These are phyloP conservation scores for Phytophthora nicotianae DNA, from an alignment of 352 stramenopile species.

Conservation along the genomic window DNA sequence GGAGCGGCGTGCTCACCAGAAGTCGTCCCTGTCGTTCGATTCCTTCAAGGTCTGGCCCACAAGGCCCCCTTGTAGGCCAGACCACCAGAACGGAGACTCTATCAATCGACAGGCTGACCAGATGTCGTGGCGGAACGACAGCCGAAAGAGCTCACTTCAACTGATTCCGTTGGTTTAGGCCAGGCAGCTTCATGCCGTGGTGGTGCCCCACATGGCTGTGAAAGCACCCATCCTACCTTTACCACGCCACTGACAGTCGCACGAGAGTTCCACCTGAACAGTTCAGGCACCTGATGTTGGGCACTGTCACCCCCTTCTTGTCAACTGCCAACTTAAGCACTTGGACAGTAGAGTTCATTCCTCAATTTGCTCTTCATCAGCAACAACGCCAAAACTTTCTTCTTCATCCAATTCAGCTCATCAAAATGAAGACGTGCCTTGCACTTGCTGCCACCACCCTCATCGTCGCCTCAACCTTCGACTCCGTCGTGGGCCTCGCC, in stretches of 20 bases:
- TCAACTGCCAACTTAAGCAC: too few relatives aligned
- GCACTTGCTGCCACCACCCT: constrained; percentile 28
- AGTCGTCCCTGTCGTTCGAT: constrained; percentile 7
- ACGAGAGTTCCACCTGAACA: background rate
- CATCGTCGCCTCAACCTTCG: constrained; percentile 22
- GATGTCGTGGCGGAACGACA: constrained; percentile 17
- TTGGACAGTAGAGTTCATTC: constrained; percentile 16
- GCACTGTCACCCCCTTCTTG: background rate
- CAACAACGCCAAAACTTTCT: constrained; percentile 2
- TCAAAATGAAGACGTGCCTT: constrained; percentile 27
- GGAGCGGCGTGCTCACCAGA: background rate
- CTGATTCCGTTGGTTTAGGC: constrained; percentile 25
- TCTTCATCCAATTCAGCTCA: background rate
- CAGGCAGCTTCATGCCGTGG: constrained; percentile 1
- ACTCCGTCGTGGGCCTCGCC: constrained; percentile 16
- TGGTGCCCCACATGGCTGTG: constrained; percentile 12
- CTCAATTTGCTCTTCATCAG: constrained; percentile 13
- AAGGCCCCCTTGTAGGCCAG: background rate
- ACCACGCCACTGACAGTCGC: constrained; percentile 14
- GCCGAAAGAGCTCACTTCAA: background rate
- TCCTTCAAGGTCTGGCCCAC: too few relatives aligned
- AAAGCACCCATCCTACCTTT: constrained; percentile 31
- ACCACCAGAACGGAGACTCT: constrained; percentile 27
- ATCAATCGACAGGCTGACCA: constrained; percentile 6
- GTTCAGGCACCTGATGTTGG: constrained; percentile 5